Conservation (phyloP, 345 rosid species). For the Lagerstroemia speciosa region DNA sequence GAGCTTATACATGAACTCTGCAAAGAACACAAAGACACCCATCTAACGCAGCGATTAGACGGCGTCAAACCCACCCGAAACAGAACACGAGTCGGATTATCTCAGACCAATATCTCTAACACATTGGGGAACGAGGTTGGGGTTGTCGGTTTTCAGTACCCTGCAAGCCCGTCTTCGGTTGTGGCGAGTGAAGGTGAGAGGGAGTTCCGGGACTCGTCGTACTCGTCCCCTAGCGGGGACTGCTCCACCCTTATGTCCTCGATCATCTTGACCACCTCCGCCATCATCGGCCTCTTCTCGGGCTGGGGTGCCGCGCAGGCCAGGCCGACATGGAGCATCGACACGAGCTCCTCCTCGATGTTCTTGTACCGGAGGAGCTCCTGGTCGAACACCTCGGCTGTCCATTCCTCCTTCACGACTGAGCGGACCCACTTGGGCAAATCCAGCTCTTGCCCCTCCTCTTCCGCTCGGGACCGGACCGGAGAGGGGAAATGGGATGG, state of each 20-base stretch:
- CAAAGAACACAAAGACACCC: background rate
- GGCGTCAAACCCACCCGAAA: background rate
- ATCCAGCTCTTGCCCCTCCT: constrained; percentile 53
- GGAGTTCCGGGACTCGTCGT: constrained; percentile 81
- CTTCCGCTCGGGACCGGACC: constrained; percentile 42
- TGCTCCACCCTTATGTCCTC: constrained; percentile 91
- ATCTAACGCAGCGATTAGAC: background rate
- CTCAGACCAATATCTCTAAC: background rate
- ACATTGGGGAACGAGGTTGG: background rate
- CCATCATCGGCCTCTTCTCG: constrained; percentile 82
- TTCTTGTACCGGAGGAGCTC: constrained; percentile 93
- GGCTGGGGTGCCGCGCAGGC: constrained; percentile 71
- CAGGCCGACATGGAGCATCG: constrained; percentile 83
- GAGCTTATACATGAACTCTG: background rate
- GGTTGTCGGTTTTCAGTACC: constrained; percentile 18
- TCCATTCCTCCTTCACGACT: constrained; percentile 95
- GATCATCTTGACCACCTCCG: constrained; percentile 75
- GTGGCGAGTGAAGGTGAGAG: constrained; percentile 83
- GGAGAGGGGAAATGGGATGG: constrained; percentile 75
- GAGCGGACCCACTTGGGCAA: constrained; percentile 93
- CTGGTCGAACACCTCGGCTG: constrained; percentile 92
- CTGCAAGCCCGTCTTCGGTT: constrained; percentile 62
- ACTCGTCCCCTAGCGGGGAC: constrained; percentile 86
- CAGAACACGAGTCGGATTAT: background rate
- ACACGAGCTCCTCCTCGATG: constrained; percentile 81